Base-by-base conservation (phyloP, 1,139 yeast species). In the Candida sp. region DNA sequence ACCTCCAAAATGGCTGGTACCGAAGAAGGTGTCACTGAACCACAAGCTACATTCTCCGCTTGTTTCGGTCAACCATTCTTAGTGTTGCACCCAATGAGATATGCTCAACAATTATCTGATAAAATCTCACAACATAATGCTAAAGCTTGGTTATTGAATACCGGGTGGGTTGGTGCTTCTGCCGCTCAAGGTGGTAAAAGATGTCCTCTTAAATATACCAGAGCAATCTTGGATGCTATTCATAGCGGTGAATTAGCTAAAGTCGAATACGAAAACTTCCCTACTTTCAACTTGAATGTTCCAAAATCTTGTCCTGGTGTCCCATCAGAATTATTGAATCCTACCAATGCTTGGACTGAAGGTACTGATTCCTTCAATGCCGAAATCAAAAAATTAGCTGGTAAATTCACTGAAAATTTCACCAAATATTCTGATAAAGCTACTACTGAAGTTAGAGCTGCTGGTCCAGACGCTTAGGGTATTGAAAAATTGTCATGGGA, bases 1-100 rank as follows among this genome's bases (percentile, higher is more conserved):
- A 93, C 99, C 51, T 91, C 98, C 48, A 93, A 93, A 82, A 93
- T 93, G 96, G 97, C 99, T 52, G 99, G 99, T 70, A 93, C 99
- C 46, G 99, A 93, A 74, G 96, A 89, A 68, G 99, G 99, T 72
- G 89, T 93, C 55, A 91, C 98, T 53, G 98, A 93, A 75, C 98
- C 99, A 49, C 91, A 88, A 70, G 96, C 98, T 46, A 89, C 97
- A 25, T 93, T 93, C 81, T 88, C 97, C 53, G 97, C 99, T 45
- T 93, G 99, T 78, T 93, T 91, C 70, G 99, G 99, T 62, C 98
- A 93, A 77, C 99, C 99, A 53, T 93, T 93, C 87, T 79, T 93
- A 73, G 98, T 93, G 39, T 78, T 93, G 69, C 99, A 93, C 73
- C 99, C 99, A 68, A 93, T 93, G 93, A 85, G 84, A 70, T 93